Percentiles rank a stretch among this genome's conserved stretches.
phyloP scores from a whole-genome alignment of 2,329 filamentous ascomycete species.

The Chaetomium sp. region DNA sequence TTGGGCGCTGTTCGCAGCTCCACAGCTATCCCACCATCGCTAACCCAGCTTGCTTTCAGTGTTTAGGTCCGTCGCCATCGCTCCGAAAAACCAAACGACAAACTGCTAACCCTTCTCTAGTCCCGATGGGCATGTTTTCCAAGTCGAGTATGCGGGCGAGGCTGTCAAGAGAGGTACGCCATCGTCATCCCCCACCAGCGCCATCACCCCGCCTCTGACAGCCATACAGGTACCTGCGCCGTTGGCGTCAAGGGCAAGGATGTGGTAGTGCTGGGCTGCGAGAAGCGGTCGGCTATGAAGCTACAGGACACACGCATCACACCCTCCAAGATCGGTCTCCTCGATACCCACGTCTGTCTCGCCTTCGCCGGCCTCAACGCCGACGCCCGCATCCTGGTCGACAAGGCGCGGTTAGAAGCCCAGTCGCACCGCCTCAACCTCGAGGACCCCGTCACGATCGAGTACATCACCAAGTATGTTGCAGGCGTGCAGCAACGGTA shows the following conservation, averaged over 20 bases:
- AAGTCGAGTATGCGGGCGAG: slow-evolving; percentile 98
- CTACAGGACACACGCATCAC: slow-evolving; percentile 99
- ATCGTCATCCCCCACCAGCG: slow-evolving; percentile 18
- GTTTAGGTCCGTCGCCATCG: slow-evolving; percentile 67
- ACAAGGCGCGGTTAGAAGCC: slow-evolving; percentile 96
- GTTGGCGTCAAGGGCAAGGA: slow-evolving; percentile 95
- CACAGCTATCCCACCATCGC: slow-evolving; percentile 37
- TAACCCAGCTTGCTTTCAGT: slow-evolving; percentile 61
- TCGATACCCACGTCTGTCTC: slow-evolving; percentile 94
- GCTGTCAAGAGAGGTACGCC: slow-evolving; percentile 90
- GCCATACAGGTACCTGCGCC: slow-evolving; percentile 79
- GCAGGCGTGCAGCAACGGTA: slow-evolving; percentile 98
- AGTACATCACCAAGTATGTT: slow-evolving; percentile 99
- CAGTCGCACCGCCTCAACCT: slow-evolving; percentile 97
- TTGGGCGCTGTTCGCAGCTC: slow-evolving; percentile 16
- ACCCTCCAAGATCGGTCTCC: slow-evolving; percentile 94
- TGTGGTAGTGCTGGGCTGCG: slow-evolving; percentile 94
- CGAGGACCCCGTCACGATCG: slow-evolving; percentile 94
- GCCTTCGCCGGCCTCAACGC: slow-evolving; percentile 97
- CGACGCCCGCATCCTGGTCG: slow-evolving; percentile 95
- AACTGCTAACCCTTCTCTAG: slow-evolving; percentile 59
- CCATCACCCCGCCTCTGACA: slow-evolving; percentile 22
- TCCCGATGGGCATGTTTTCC: slow-evolving; percentile 99
- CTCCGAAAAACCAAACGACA: background rate
- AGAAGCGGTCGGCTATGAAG: slow-evolving; percentile 99